Conservation (phyloP, 2,329 filamentous ascomycete genomes). For the Scleromitrula shiraiana region DNA sequence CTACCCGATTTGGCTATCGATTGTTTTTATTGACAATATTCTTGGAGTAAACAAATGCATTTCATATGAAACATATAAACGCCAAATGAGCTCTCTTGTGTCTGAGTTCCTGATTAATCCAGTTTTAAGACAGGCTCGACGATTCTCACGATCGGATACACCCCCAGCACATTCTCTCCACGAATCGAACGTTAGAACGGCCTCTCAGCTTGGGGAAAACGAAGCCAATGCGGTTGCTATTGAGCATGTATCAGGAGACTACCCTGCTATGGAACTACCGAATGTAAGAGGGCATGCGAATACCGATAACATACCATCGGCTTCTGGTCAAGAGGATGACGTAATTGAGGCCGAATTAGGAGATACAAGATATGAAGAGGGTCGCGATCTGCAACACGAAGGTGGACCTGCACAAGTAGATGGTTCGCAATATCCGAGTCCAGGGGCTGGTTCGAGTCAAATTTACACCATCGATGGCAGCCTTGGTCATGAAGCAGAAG, state of each 20-base stretch:
- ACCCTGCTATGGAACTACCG: neutral
- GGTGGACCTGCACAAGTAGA: neutral
- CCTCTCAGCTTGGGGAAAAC: constrained; percentile 14
- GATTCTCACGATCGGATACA: constrained; percentile 42
- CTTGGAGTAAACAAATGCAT: neutral
- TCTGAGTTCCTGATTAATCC: constrained; percentile 59
- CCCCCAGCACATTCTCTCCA: constrained; percentile 27
- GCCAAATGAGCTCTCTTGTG: constrained; percentile 53
- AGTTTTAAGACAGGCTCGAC: constrained; percentile 56
- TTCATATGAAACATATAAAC: constrained; percentile 15
- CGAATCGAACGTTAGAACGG: constrained; percentile 30
- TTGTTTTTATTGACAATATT: neutral
- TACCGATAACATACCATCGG: constrained; percentile 14
- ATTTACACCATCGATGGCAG: too few relatives aligned
- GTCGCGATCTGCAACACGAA: neutral
- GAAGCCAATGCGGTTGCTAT: constrained; percentile 16
- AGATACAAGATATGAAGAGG: constrained; percentile 5
- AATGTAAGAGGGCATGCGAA: neutral
- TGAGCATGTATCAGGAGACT: constrained; percentile 12
- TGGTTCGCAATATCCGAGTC: neutral
- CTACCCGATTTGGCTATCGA: neutral
- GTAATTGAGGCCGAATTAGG: constrained; percentile 20
- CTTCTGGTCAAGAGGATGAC: constrained; percentile 21
- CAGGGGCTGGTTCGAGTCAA: constrained; percentile 15
- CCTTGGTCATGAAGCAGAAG: too few relatives aligned